phyloP scores from a whole-genome alignment of 495 filamentous ascomycete species.

The Hypomontagnella submonticulosa region DNA sequence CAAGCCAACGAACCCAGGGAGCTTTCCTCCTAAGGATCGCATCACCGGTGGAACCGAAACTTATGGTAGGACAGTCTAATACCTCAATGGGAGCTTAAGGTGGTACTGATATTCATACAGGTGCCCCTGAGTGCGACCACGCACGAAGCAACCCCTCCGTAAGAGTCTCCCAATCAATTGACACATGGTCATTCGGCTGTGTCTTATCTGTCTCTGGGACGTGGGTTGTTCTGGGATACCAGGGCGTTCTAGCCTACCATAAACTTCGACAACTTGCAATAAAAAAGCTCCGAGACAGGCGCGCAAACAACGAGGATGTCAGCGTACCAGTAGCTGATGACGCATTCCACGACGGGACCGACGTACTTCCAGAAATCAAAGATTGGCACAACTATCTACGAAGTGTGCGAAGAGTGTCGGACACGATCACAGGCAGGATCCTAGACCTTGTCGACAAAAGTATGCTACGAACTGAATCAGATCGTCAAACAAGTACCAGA shows the following conservation, averaged over 20 bases:
- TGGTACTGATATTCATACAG: slow-evolving; percentile 16
- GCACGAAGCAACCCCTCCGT: slow-evolving; percentile 24
- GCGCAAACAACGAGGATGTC: background rate
- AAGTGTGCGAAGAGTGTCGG: slow-evolving; percentile 3
- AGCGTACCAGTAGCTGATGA: slow-evolving; percentile 18
- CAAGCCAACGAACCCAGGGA: slow-evolving; percentile 28
- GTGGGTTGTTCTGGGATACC: slow-evolving; percentile 53
- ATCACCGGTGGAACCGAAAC: slow-evolving; percentile 51
- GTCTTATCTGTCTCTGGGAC: slow-evolving; percentile 56
- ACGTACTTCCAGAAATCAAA: slow-evolving; percentile 18
- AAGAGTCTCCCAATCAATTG: slow-evolving; percentile 48
- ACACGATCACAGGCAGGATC: slow-evolving; percentile 20
- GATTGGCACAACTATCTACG: slow-evolving; percentile 17
- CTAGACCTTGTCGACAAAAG: slow-evolving; percentile 18
- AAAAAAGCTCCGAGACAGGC: slow-evolving; percentile 13
- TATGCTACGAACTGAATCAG: slow-evolving; percentile 18
- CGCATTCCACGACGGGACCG: slow-evolving; percentile 17
- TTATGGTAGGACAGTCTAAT: slow-evolving; percentile 50
- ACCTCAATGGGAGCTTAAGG: background rate
- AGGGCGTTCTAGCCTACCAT: slow-evolving; percentile 26
- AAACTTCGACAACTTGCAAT: slow-evolving; percentile 9
- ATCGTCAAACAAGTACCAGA: background rate
- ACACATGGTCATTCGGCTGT: slow-evolving; percentile 58
- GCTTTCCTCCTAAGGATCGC: slow-evolving; percentile 10
- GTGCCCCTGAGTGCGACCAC: slow-evolving; percentile 27